Evolutionary conservation across 2,329 filamentous ascomycete genomes (phyloP), one percentile per base, ranked within the genome.

Genomic region (Phyllosticta capitalensis): DNA sequence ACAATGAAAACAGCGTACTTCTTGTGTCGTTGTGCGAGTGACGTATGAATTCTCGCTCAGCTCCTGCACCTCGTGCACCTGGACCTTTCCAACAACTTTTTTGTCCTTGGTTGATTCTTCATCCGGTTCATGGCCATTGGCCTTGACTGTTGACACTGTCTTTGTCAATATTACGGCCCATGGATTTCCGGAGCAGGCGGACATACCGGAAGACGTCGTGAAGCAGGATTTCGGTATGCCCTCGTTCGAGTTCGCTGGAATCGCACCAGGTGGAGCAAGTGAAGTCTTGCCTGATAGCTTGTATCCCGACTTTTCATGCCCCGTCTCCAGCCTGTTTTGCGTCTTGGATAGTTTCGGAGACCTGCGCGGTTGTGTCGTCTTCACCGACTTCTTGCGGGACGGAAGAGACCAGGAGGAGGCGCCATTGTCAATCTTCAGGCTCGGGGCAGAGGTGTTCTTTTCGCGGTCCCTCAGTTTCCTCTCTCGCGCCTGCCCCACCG

Each of bases 401-500:
- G 56, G 56, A 33, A 55, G 53, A 9, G 58, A 60, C 53, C 53
- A 56, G 58, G 55, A 56, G 30, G 53, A 50, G 12, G 55, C 54
- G 21, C 53, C 53, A 2, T 51, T 53, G 49, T 61, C 53, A 24
- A 38, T 54, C 26, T 56, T 51, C 5, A 50, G 22, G 53, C 53
- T 62, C 22, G 48, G 28, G 33, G 57, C 51, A n/a, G 59, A 61
- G 20, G 33, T 17, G 51, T 24, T 50, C 20, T 60, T 71, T 65
- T 58, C 63, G 65, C 55, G 52, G 24, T 20, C 24, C 53, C 52
- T 55, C 24, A 67, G 67, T 54, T 68, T 72, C 49, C 72, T 66
- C 60, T 74, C 69, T 60, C 64, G 67, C 9, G 71, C 68, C 61
- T 72, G 64, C n/a, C 72, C 73, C 49, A 75, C 69, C 52, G 66